Conservation (phyloP, 2,329 filamentous ascomycete species). For the Keithomyces neogunnii region DNA sequence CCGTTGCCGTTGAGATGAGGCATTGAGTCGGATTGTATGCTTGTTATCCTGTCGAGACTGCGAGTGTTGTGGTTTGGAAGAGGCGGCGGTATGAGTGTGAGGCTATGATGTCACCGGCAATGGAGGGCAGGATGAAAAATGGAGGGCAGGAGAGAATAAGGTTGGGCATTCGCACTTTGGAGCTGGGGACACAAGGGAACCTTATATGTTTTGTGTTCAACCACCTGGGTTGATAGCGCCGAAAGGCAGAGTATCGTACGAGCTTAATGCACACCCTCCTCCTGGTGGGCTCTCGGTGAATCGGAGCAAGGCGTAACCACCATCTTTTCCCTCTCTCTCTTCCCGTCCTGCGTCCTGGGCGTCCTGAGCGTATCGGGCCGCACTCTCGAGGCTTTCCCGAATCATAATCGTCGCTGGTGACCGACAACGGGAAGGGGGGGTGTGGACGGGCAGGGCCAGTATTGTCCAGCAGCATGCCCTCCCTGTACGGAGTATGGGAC, state of each 20-base stretch:
- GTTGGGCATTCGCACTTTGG: not conserved
- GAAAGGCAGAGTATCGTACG: not conserved
- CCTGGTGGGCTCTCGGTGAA: not conserved
- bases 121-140: not conserved
- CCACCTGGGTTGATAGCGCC: not conserved
- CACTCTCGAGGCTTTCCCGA: not conserved
- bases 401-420: not conserved
- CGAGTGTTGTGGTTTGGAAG: too few relatives aligned
- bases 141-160: not conserved
- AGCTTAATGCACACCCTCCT: not conserved
- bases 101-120: not conserved
- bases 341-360: not conserved
- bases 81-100: too few relatives aligned
- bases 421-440: not conserved
- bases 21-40: not conserved
- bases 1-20: slow-evolving; percentile 4
- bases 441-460: not conserved
- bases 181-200: not conserved
- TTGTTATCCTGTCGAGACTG: too few relatives aligned
- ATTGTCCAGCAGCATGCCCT: too few relatives aligned
- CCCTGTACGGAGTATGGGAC: not conserved
- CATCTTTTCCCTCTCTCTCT: not conserved
- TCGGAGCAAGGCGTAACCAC: not conserved
- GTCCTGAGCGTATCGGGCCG: not conserved
- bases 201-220: slow-evolving; percentile 1